Base-by-base conservation (phyloP, 1,284 basidiomycete species). In the Rhodofomes roseus region DNA sequence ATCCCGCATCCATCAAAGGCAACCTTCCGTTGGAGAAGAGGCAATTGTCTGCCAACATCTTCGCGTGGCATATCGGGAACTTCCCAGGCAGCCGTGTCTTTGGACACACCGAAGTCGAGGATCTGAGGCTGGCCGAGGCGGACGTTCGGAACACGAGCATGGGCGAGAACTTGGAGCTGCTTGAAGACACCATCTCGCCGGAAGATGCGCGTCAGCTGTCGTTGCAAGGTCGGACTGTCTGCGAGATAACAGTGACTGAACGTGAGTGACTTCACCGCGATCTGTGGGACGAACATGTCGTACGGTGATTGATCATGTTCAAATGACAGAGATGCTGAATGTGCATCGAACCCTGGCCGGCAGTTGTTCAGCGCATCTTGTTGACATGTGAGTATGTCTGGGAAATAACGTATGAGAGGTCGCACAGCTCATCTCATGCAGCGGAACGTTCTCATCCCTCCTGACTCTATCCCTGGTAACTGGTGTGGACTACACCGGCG, bases 321-420 rank as follows among this genome's bases (percentile, higher is more conserved):
- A 16, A 20, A 25, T 11, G 20, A 56, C n/a, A 73, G 71, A 58
- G 4, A 71, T 71, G 71, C 63, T 71, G 16, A 71, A 71, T 53
- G 65, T 68, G 8, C 67, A 69, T 41, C 65, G 68, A 14, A 60
- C 62, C 6, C 56, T 73, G 4, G 59, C 70, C 1, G 71, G 71
- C 0, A 62, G 63, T 1, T 71, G 67, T 46, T 63, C 65, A 6
- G 60, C 59, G 22, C 66, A 65, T 51, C 50, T 71, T 34, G 39
- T 73, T 20, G 71, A 73, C 52, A 56, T 69, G 71, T 73, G 60
- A 54, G 71, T 62, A 34, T 34, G 4, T 11, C 5, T 11, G 31
- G 31, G 11, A 34, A 9, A 27, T 20, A 25, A 20, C 31, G 31
- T 43, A 4, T 16, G 12, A 29, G 3, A 18, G 4, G 16, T 7